Conservation (phyloP, 2,329 filamentous ascomycete genomes). For the Exophiala sp. region DNA sequence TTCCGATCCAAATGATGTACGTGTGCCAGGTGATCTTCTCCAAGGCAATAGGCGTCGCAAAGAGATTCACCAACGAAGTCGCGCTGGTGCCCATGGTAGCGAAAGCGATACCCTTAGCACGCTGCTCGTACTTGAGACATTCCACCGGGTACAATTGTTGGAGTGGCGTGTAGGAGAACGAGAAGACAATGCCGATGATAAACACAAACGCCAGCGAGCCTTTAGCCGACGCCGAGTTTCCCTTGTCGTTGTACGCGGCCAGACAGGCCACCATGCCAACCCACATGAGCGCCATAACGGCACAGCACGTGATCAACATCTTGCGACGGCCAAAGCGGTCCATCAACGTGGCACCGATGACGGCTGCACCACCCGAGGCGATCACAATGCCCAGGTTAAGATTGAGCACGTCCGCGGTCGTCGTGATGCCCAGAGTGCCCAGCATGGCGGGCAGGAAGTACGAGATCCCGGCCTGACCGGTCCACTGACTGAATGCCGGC, state of each 20-base stretch:
- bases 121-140: conserved; percentile 50
- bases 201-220: conserved; percentile 53
- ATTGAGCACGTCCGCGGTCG: conserved; percentile 37
- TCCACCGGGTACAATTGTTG: conserved; percentile 53
- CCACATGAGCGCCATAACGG: conserved; percentile 9
- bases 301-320: conserved; percentile 35
- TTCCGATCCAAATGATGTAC: conserved; percentile 46
- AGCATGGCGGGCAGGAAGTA: conserved; percentile 48
- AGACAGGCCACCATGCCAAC: conserved; percentile 7
- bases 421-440: conserved; percentile 40
- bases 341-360: conserved; percentile 44
- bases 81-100: conserved; percentile 42
- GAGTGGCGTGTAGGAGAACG: conserved; percentile 44
- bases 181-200: conserved; percentile 52
- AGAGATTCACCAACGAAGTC: conserved; percentile 48
- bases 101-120: conserved; percentile 55
- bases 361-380: conserved; percentile 40
- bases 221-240: conserved; percentile 32
- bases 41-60: conserved; percentile 46
- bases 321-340: conserved; percentile 47
- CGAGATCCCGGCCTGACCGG: conserved; percentile 38
- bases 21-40: conserved; percentile 51
- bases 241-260: conserved; percentile 33
- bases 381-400: conserved; percentile 46
- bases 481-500: conserved; percentile 35